These are phyloP conservation scores for Penicillium griseofulvum DNA, from an alignment of 2,329 filamentous ascomycete species.

Conservation along the genomic window DNA sequence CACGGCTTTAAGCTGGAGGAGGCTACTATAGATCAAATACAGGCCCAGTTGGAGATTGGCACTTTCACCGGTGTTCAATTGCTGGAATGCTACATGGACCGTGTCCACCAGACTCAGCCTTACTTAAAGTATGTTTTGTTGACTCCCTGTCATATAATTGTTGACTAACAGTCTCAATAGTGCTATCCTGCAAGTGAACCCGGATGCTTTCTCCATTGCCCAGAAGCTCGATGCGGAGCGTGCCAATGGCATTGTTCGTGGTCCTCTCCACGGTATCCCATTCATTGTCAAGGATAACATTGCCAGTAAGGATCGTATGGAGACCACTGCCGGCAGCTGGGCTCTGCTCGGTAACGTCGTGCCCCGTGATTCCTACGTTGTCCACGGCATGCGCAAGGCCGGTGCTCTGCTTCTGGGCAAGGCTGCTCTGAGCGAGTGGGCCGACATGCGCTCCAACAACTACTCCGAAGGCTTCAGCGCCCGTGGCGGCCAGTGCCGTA, in stretches of 20 bases:
- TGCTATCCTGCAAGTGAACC: slow-evolving; percentile 63
- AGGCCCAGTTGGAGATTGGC: slow-evolving; percentile 55
- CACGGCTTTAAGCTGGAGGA: slow-evolving; percentile 63
- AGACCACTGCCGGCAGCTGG: slow-evolving; percentile 71
- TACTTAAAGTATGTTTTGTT: slow-evolving; percentile 58
- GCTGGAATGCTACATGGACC: slow-evolving; percentile 60
- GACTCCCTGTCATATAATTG: neutral
- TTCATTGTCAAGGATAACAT: slow-evolving; percentile 71
- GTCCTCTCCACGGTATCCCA: slow-evolving; percentile 71
- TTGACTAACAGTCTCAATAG: slow-evolving; percentile 16
- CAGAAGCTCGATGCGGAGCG: slow-evolving; percentile 60
- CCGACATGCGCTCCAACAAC: slow-evolving; percentile 65
- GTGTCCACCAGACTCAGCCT: slow-evolving; percentile 60
- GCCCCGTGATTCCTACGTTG: slow-evolving; percentile 66
- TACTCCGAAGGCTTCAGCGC: slow-evolving; percentile 67
- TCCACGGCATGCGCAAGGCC: slow-evolving; percentile 59
- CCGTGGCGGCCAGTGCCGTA: slow-evolving; percentile 63
- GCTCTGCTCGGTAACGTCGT: slow-evolving; percentile 64
- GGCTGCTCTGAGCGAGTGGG: slow-evolving; percentile 70
- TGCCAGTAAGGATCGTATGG: slow-evolving; percentile 65
- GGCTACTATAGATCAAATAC: slow-evolving; percentile 67
- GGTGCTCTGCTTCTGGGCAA: slow-evolving; percentile 71
- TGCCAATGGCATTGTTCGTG: slow-evolving; percentile 53
- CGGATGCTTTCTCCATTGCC: slow-evolving; percentile 64
- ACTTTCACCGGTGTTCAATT: slow-evolving; percentile 59